These are phyloP conservation scores for Penicillium sp. DNA, from an alignment of 2,329 filamentous ascomycete species.

Conservation along the genomic window DNA sequence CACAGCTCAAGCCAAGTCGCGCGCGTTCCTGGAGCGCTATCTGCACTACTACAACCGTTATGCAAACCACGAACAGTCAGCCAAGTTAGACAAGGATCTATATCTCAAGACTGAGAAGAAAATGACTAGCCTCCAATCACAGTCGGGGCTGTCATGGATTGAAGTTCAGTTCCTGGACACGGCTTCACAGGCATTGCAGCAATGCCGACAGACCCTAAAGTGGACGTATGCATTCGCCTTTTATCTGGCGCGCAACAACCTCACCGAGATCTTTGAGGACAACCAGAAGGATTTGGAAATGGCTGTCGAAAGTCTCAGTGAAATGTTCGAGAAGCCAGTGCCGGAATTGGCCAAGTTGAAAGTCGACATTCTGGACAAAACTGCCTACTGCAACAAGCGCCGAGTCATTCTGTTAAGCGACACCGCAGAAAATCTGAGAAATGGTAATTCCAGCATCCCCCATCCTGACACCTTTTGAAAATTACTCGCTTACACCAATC, in stretches of 20 bases:
- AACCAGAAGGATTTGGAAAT: conserved; percentile 98
- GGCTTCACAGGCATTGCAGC: conserved; percentile 88
- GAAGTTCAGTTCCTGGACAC: conserved; percentile 96
- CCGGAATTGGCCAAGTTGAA: conserved; percentile 80
- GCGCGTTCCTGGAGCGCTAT: conserved; percentile 91
- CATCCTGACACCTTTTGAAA: background rate
- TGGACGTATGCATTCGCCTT: conserved; percentile 99
- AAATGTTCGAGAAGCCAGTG: conserved; percentile 99
- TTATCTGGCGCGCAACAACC: conserved; percentile 92
- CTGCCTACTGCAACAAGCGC: conserved; percentile 90
- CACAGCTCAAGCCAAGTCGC: conserved; percentile 85
- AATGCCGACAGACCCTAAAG: conserved; percentile 96
- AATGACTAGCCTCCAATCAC: conserved; percentile 92
- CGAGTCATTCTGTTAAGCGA: conserved; percentile 86
- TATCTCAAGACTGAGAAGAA: conserved; percentile 97
- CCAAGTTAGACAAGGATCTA: conserved; percentile 92
- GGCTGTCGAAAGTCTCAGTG: conserved; percentile 93
- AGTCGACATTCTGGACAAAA: conserved; percentile 98
- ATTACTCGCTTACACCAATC: conserved; percentile 2
- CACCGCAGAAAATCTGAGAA: conserved; percentile 86
- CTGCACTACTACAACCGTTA: conserved; percentile 99
- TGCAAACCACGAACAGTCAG: conserved; percentile 97
- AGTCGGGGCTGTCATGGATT: conserved; percentile 97
- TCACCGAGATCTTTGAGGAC: conserved; percentile 96
- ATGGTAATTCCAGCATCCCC: conserved; percentile 59